Evolutionary conservation across 2,329 filamentous ascomycete species (phyloP).

Genomic region (Lachnellula suecica): DNA sequence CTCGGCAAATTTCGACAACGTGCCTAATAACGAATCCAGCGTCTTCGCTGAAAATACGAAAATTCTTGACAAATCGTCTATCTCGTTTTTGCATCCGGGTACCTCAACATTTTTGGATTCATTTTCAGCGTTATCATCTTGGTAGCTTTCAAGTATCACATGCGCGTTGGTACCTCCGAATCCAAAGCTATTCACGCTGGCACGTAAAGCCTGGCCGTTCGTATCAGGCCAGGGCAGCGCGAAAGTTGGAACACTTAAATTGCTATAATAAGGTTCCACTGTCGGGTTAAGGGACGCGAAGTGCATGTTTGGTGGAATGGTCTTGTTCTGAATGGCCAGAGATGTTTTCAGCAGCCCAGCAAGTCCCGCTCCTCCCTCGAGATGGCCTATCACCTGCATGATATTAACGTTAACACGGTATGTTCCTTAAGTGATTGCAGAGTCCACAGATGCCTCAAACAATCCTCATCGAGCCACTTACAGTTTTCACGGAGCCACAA

Average conservation of each 20-base stretch:
- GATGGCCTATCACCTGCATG: conserved; percentile 31
- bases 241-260: conserved; percentile 11
- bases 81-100: too few species aligned
- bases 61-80: too few species aligned
- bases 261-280: conserved; percentile 24
- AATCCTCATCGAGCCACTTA: conserved; percentile 2
- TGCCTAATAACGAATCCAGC: too few species aligned
- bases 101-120: too few species aligned
- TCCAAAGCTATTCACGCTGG: too few species aligned
- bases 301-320: conserved; percentile 11
- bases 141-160: too few species aligned
- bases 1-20: too few species aligned
- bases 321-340: conserved; percentile 24
- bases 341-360: conserved; percentile 25
- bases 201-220: too few species aligned
- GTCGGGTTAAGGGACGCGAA: conserved; percentile 17
- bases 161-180: too few species aligned
- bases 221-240: conserved; percentile 21
- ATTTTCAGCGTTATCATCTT: too few species aligned
- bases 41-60: too few species aligned
- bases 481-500: not conserved
- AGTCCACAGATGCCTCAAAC: not conserved
- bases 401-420: conserved; percentile 21
- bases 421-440: not conserved
- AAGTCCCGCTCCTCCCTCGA: conserved; percentile 25